These are phyloP conservation scores for Suillus lakei DNA, from an alignment of 768 basidiomycete species.

Conservation along the genomic window DNA sequence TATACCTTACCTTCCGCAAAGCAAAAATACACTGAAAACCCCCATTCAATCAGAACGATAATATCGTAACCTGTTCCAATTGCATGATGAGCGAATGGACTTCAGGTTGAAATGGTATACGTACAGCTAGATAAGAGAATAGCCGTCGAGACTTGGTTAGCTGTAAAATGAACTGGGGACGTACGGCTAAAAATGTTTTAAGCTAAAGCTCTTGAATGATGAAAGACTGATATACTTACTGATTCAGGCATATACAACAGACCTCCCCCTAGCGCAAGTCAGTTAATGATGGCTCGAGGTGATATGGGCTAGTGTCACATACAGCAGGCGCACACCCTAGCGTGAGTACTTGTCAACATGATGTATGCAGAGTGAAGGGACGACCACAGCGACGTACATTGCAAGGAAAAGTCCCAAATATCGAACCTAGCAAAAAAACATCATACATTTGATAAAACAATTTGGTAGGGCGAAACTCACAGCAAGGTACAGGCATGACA, in stretches of 20 bases:
- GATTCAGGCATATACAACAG: constrained; percentile 5
- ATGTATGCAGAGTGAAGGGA: background rate
- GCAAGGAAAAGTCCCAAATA: constrained; percentile 4
- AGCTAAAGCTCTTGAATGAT: background rate
- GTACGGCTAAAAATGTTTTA: background rate
- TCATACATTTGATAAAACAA: background rate
- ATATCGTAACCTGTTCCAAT: background rate
- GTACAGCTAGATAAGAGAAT: background rate
- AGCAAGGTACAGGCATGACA: constrained; percentile 5
- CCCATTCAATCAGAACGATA: constrained; percentile 4
- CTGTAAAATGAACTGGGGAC: background rate
- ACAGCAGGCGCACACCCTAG: constrained; percentile 2
- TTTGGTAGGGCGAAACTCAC: background rate
- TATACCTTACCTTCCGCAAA: background rate
- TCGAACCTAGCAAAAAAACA: background rate
- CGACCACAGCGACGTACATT: background rate
- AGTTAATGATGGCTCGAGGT: background rate
- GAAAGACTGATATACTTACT: background rate
- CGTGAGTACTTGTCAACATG: background rate
- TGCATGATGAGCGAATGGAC: background rate
- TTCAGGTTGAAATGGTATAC: background rate
- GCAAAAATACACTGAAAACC: constrained; percentile 4
- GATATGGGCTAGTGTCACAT: background rate
- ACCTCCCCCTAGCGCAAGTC: constrained; percentile 5
- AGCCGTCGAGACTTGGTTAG: no score